Percentiles rank a stretch among this genome's conserved stretches.
Conservation (phyloP, 2,329 filamentous ascomycete genomes). For the Aspergillus sp. region DNA sequence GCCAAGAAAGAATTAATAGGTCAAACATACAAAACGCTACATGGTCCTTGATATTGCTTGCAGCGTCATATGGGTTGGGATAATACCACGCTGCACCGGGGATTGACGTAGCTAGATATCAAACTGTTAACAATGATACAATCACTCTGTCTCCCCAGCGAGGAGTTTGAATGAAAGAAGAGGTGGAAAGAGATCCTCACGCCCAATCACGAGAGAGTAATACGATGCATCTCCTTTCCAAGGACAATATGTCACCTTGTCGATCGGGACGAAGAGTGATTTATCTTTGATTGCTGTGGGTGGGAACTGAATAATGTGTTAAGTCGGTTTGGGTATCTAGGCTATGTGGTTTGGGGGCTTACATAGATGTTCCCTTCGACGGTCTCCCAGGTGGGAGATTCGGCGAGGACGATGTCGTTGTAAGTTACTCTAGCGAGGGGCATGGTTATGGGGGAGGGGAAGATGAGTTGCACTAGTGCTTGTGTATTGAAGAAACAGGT, state of each 20-base stretch:
- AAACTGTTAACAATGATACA: neutral
- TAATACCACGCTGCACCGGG: constrained; percentile 63
- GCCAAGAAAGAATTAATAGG: too few species aligned
- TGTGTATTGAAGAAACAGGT: neutral
- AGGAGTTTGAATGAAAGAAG: neutral
- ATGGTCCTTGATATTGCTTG: constrained; percentile 54
- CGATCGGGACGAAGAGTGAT: constrained; percentile 47
- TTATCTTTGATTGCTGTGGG: constrained; percentile 49
- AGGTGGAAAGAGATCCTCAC: constrained; percentile 27
- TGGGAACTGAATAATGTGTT: constrained; percentile 40
- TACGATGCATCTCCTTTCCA: constrained; percentile 63
- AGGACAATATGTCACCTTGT: constrained; percentile 53
- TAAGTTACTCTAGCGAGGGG: constrained; percentile 50
- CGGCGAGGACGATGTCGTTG: constrained; percentile 54
- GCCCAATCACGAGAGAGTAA: constrained; percentile 55
- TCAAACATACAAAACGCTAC: constrained; percentile 58
- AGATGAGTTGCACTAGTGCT: neutral
- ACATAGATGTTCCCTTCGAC: constrained; percentile 60
- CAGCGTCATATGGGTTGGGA: constrained; percentile 52
- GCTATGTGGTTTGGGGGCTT: constrained; percentile 4
- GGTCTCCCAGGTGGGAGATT: constrained; percentile 53
- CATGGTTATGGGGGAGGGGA: constrained; percentile 23
- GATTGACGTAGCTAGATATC: constrained; percentile 45
- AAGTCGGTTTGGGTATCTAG: neutral
- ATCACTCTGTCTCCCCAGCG: too few species aligned